These are phyloP conservation scores for Vinca minor DNA, from an alignment of 257 asterid species.

Conservation along the genomic window DNA sequence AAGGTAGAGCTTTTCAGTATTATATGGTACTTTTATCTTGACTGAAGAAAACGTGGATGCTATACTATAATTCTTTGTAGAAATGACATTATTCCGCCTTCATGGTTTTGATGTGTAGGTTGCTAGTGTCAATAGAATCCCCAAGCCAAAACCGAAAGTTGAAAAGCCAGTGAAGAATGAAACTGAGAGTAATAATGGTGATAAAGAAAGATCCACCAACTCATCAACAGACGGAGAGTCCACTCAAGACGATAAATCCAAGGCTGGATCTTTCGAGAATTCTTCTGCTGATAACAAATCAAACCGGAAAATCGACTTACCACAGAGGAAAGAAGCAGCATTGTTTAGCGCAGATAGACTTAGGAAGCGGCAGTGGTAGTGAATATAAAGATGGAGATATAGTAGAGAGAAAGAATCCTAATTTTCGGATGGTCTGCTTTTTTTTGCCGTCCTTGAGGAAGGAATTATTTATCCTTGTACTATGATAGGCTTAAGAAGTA, in stretches of 20 bases:
- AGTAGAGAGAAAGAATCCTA: conserved; percentile 30
- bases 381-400: conserved; percentile 12
- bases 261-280: conserved; percentile 29
- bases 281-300: conserved; percentile 28
- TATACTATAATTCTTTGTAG: not conserved
- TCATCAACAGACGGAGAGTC: conserved; percentile 47
- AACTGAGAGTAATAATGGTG: conserved; percentile 31
- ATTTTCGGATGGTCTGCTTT: conserved; percentile 31
- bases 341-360: conserved; percentile 12
- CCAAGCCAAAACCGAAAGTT: conserved; percentile 89
- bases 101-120: conserved; percentile 37
- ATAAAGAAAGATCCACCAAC: conserved; percentile 32
- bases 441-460: conserved; percentile 20
- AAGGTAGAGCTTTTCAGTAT: conserved; percentile 39
- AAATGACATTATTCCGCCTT: not conserved
- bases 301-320: conserved; percentile 20
- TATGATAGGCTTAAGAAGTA: conserved; percentile 13
- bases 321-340: conserved; percentile 13
- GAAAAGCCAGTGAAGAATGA: conserved; percentile 67
- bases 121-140: conserved; percentile 60
- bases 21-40: not conserved
- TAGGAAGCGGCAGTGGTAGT: conserved; percentile 21
- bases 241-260: conserved; percentile 39
- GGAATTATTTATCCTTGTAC: conserved; percentile 10
- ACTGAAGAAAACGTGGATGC: not conserved